These are phyloP conservation scores for Zymoseptoria crescenta DNA, from an alignment of 2,329 filamentous ascomycete species.

Conservation along the genomic window DNA sequence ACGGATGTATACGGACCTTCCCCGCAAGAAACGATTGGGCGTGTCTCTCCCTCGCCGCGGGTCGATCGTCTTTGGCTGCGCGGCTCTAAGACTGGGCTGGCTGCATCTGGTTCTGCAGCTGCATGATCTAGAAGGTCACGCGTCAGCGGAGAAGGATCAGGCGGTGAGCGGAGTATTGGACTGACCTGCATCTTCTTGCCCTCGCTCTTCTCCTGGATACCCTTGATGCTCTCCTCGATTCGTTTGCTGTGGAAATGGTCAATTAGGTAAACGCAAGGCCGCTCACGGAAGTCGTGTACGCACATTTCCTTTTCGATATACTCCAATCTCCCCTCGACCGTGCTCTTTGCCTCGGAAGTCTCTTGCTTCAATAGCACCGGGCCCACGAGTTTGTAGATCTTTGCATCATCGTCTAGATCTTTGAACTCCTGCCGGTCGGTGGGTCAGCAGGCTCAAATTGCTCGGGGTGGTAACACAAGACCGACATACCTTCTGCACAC, in stretches of 20 bases:
- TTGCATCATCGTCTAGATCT: slow-evolving; percentile 68
- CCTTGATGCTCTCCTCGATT: slow-evolving; percentile 58
- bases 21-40: not conserved
- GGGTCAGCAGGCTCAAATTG: not conserved
- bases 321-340: slow-evolving; percentile 81
- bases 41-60: not conserved
- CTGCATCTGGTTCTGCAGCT: slow-evolving; percentile 37
- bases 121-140: slow-evolving; percentile 33
- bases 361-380: slow-evolving; percentile 94
- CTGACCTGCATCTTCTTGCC: slow-evolving; percentile 57
- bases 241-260: slow-evolving; percentile 45
- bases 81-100: slow-evolving; percentile 16
- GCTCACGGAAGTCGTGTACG: slow-evolving; percentile 26
- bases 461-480: not conserved
- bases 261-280: not conserved
- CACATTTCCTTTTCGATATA: slow-evolving; percentile 94
- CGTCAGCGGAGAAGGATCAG: slow-evolving; percentile 6
- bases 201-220: slow-evolving; percentile 57
- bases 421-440: slow-evolving; percentile 62
- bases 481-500: slow-evolving; percentile 64
- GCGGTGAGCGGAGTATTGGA: slow-evolving; percentile 6
- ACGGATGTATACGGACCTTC: not conserved
- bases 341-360: slow-evolving; percentile 78
- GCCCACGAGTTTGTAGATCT: slow-evolving; percentile 92
- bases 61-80: not conserved